Percentiles rank a stretch among this genome's conserved stretches.
Conservation (phyloP, 352 stramenopile species). For the Plasmopara viticola region DNA sequence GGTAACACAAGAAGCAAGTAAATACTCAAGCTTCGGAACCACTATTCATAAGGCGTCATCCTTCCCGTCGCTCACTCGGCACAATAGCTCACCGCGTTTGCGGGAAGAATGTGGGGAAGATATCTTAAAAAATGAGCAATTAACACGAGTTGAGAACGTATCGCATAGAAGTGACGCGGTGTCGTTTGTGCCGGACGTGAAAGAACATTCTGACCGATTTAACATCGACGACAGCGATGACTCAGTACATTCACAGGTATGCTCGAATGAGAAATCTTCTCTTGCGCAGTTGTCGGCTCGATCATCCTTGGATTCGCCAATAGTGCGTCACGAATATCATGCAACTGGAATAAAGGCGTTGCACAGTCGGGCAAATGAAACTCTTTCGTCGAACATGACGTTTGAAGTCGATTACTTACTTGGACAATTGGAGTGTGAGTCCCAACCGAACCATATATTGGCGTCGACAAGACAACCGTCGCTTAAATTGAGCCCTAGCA, state of each 20-base stretch:
- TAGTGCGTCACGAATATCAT: slow-evolving; percentile 10
- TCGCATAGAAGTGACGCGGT: slow-evolving; percentile 6
- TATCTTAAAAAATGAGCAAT: background rate
- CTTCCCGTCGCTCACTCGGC: background rate
- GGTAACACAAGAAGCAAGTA: background rate
- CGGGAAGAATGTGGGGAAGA: background rate
- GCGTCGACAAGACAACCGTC: background rate
- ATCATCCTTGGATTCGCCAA: slow-evolving; percentile 16
- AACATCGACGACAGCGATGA: slow-evolving; percentile 23
- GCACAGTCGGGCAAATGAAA: slow-evolving; percentile 2
- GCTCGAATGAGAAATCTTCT: slow-evolving; percentile 14
- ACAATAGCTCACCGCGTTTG: background rate
- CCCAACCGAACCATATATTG: slow-evolving; percentile 1
- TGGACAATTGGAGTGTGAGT: slow-evolving; percentile 2
- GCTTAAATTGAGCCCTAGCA: background rate
- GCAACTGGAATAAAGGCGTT: slow-evolving; percentile 9
- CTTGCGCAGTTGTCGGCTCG: slow-evolving; percentile 10
- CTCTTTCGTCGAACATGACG: background rate
- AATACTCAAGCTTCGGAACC: background rate
- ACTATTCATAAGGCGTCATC: background rate
- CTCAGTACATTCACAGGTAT: slow-evolving; percentile 18
- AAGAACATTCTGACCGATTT: background rate
- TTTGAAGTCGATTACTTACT: slow-evolving; percentile 4
- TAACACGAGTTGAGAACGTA: background rate
- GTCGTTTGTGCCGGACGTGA: slow-evolving; percentile 16